Base-by-base conservation (phyloP, 768 basidiomycete genomes). In the Kwoniella dejecticola region DNA sequence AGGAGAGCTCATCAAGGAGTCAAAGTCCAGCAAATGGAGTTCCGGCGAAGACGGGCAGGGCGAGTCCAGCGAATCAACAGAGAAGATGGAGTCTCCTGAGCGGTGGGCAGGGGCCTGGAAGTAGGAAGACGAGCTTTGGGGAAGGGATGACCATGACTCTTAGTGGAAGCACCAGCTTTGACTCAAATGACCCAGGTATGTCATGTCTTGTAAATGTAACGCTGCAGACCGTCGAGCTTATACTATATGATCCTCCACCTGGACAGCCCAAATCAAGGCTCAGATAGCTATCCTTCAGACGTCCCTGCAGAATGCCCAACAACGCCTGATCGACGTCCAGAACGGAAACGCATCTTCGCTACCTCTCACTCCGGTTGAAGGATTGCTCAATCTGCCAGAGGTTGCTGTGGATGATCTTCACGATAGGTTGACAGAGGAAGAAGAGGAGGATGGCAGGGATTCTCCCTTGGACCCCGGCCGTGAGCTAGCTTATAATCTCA, bases 251-350 rank as follows among this genome's bases (percentile, higher is more conserved):
- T 19, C 11, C 24, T 2, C 12, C 52, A 29, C 17, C 8, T 47
- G 30, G 4, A 3, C 54, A 66, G 70, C 56, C 7, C 63, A 66
- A n/a, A 55, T 67, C 10, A 67, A 63, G 48, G 60, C 66, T 15
- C 66, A 67, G 12, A 62, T 67, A 17, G 52, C 57, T 7, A 21
- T 42, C 1, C 52, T 67, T 11, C 61, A 66, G 53, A 24, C 58
- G 8, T 52, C 66, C 1, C 57, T 72, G 12, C 61, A 57, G 36
- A 63, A 57, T 19, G 53, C 71, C 3, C 62, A 67, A 42, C 65
- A 62, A 19, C 40, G 60, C 5, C 52, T 67, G 11, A 44, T 59
- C 1, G 66, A 67, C 10, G 49, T 64, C 1, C 38, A 55, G 19
- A 38, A 52, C 11, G 42, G 60, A 27, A 41, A 57, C 21, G 45